phyloP scores from a whole-genome alignment of 2,329 filamentous ascomycete genomes.

The Penicillium concentricum region DNA sequence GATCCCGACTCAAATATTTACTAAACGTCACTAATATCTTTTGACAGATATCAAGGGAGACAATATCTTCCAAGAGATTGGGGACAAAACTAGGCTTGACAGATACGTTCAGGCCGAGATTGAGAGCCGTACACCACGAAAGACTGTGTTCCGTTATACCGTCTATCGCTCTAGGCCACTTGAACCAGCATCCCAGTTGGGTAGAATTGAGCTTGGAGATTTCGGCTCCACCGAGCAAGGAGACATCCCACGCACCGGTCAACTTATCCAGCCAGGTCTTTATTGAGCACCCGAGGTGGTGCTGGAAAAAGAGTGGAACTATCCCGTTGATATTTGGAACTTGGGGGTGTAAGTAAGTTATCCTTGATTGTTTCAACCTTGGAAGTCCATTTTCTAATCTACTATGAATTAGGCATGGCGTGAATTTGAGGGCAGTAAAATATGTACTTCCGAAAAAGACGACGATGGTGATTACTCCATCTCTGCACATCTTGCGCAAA shows the following conservation, averaged over 20 bases:
- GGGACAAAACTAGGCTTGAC: background rate
- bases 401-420: background rate
- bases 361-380: accelerated
- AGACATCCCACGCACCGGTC: background rate
- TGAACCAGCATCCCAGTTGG: background rate
- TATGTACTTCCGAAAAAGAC: background rate
- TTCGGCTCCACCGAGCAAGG: background rate
- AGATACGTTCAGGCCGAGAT: background rate
- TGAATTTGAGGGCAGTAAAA: background rate
- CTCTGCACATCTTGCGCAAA: background rate
- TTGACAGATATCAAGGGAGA: background rate
- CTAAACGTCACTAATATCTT: background rate
- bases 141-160: background rate
- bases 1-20: no score
- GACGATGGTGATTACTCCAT: background rate
- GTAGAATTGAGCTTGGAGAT: background rate
- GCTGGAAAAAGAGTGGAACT: background rate
- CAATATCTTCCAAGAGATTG: background rate
- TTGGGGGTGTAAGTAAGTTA: background rate
- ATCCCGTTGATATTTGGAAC: background rate
- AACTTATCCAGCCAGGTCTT: background rate
- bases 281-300: background rate
- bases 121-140: background rate
- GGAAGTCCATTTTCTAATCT: background rate
- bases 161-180: background rate